Evolutionary conservation across 2,329 filamentous ascomycete genomes (phyloP), one percentile per base, ranked within the genome.

Genomic region (Nemania sp.): DNA sequence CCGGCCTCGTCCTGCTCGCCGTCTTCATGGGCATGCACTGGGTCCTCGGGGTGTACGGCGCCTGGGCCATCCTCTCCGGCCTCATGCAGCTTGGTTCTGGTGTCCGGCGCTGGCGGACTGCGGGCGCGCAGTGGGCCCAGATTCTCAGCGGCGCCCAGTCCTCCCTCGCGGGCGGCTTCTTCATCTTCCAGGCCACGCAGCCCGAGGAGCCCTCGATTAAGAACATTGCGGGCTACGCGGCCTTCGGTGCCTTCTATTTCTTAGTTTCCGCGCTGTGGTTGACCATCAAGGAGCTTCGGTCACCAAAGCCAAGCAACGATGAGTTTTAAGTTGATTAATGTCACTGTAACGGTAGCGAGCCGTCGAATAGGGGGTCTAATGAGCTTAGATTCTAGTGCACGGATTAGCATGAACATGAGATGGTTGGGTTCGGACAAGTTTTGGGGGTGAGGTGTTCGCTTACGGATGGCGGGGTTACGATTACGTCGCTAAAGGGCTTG

Each of bases 31-130:
- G 62, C 64, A 67, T 70, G 64, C 67, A 71, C 52, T 71, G 69
- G 69, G 69, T 71, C n/a, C 59, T 71, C 29, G 67, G 61, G n/a
- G 54, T 71, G 18, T 70, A 70, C 64, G 69, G 69, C 51, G 69
- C 67, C 1, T 71, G 69, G 69, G 69, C 69, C n/a, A 71, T 71
- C 32, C 61, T 65, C 27, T 67, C 67, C 0, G 69, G 69, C 7
- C 64, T 70, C 57, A 65, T 71, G 69, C 69, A 71, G 54, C 69
- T 71, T 49, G 64, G 47, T 35, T 59, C 64, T 18, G 69, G 18
- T 13, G 64, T 62, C 22, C 69, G 69, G 27, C 69, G 67, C 29
- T 71, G 67, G 69, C 60, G 52, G 57, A 69, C 61, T 0, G 52
- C 64, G 13, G 67, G 67, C 24, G 69, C 69, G 0, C 69, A 70